These are phyloP conservation scores for Penicillium crustosum DNA, from an alignment of 2,329 filamentous ascomycete genomes.

Conservation along the genomic window DNA sequence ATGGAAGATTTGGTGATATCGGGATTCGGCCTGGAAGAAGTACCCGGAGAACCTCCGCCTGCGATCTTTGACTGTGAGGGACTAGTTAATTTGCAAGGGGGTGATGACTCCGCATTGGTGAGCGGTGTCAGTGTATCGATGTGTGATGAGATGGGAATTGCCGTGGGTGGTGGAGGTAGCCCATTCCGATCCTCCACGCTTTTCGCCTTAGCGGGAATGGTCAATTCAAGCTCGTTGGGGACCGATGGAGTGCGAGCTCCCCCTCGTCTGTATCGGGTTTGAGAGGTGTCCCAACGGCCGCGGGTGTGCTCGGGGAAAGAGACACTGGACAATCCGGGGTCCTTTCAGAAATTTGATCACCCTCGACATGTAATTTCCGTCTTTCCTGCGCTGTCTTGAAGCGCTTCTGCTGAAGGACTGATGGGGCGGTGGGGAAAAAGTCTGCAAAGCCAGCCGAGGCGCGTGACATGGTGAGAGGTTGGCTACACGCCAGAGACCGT, in stretches of 20 bases:
- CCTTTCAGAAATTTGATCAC: constrained; percentile 15
- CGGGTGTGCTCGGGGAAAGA: constrained; percentile 10
- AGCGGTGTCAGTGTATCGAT: constrained; percentile 61
- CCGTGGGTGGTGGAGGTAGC: constrained; percentile 51
- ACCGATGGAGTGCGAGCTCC: constrained; percentile 19
- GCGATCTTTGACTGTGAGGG: constrained; percentile 48
- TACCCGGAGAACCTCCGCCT: constrained; percentile 32
- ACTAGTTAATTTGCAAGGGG: constrained; percentile 57
- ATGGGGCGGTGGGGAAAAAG: constrained; percentile 79
- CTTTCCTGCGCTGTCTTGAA: constrained; percentile 54
- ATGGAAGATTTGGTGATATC: constrained; percentile 35
- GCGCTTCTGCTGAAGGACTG: constrained; percentile 55
- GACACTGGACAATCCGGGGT: constrained; percentile 4
- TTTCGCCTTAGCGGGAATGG: constrained; percentile 69
- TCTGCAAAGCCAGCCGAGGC: constrained; percentile 78
- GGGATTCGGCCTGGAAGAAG: constrained; percentile 31
- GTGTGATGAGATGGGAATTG: constrained; percentile 56
- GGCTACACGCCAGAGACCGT: constrained; percentile 44
- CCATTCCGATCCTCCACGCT: constrained; percentile 67
- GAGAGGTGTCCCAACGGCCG: constrained; percentile 17
- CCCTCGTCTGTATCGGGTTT: constrained; percentile 17
- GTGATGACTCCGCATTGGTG: constrained; percentile 66
- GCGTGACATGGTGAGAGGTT: constrained; percentile 69
- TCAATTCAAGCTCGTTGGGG: constrained; percentile 67
- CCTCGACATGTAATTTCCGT: constrained; percentile 51